Evolutionary conservation across 805 yeast species (phyloP).

Genomic region (Yarrowia osloensis): DNA sequence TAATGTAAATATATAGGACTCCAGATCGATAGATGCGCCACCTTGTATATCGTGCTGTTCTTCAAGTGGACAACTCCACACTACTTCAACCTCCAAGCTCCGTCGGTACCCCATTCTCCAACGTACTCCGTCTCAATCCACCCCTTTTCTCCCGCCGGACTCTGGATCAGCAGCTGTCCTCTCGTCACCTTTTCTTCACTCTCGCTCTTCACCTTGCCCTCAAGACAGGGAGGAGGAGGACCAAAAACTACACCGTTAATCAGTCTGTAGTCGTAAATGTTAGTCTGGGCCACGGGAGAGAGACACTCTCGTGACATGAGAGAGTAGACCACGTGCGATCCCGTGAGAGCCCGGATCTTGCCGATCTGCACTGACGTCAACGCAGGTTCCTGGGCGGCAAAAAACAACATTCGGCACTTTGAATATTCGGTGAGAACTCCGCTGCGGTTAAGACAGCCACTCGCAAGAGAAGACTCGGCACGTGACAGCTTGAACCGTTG

Average conservation of each 20-base stretch:
- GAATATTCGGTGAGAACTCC: constrained; percentile 33
- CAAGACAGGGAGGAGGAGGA: constrained; percentile 40
- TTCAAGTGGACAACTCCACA: too few species aligned
- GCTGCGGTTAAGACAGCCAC: background rate
- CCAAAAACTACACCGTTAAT: constrained; percentile 37
- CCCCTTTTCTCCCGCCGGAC: constrained; percentile 31
- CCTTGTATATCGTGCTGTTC: too few species aligned
- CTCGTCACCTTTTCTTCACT: constrained; percentile 35
- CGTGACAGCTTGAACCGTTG: constrained; percentile 2
- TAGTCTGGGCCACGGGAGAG: constrained; percentile 45
- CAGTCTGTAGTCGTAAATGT: constrained; percentile 35
- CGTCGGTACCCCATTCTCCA: constrained; percentile 27
- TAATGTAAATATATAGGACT: too few species aligned
- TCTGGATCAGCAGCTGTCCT: constrained; percentile 39
- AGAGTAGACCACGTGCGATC: constrained; percentile 43
- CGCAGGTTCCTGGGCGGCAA: constrained; percentile 32
- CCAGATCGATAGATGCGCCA: too few species aligned
- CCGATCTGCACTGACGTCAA: constrained; percentile 37
- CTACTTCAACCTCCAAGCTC: constrained; percentile 20
- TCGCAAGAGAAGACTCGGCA: constrained; percentile 6
- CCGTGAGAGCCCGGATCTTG: constrained; percentile 41
- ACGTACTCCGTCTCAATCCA: constrained; percentile 27
- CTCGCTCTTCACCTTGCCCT: constrained; percentile 34
- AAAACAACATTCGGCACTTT: constrained; percentile 30
- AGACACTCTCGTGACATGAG: constrained; percentile 39